Percentiles rank a stretch among this genome's conserved stretches.
phyloP scores from a whole-genome alignment of 2,329 filamentous ascomycete genomes.

The Colletotrichum eremochloae region DNA sequence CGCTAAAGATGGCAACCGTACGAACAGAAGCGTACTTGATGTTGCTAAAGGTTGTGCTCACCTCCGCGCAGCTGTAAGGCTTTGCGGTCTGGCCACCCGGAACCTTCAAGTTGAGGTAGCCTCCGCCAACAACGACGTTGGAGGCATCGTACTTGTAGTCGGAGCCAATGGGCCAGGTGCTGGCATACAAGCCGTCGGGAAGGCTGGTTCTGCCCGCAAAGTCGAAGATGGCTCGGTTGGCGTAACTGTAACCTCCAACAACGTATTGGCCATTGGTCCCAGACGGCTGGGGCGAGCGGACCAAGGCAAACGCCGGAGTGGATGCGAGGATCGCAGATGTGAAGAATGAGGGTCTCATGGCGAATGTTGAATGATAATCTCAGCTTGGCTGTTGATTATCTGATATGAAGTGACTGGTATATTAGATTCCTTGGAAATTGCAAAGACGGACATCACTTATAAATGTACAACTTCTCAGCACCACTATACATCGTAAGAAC shows the following conservation, averaged over 20 bases:
- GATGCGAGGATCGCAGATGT: conserved; percentile 5
- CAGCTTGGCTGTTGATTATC: neutral
- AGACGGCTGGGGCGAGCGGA: conserved; percentile 23
- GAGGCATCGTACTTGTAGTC: conserved; percentile 35
- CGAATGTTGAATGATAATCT: neutral
- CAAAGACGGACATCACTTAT: neutral
- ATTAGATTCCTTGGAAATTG: neutral
- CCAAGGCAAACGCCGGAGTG: conserved; percentile 5
- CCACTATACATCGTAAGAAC: too few relatives aligned
- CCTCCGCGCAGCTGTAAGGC: conserved; percentile 46
- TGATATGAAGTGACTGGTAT: too few relatives aligned
- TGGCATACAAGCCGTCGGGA: conserved; percentile 45
- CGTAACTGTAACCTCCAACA: conserved; percentile 43
- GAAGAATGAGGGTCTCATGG: conserved; percentile 16
- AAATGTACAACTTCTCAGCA: neutral
- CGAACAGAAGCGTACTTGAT: conserved; percentile 50
- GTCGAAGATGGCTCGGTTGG: conserved; percentile 45
- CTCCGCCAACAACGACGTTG: conserved; percentile 45
- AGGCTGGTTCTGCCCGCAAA: conserved; percentile 44
- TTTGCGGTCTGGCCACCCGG: conserved; percentile 45
- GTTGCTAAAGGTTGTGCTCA: conserved; percentile 46
- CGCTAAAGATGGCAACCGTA: conserved; percentile 48
- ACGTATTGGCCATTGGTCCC: conserved; percentile 45
- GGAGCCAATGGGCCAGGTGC: conserved; percentile 43
- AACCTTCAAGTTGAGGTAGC: conserved; percentile 49